Base-by-base conservation (phyloP, 140 eudicot species). In the Flaveria floridana region DNA sequence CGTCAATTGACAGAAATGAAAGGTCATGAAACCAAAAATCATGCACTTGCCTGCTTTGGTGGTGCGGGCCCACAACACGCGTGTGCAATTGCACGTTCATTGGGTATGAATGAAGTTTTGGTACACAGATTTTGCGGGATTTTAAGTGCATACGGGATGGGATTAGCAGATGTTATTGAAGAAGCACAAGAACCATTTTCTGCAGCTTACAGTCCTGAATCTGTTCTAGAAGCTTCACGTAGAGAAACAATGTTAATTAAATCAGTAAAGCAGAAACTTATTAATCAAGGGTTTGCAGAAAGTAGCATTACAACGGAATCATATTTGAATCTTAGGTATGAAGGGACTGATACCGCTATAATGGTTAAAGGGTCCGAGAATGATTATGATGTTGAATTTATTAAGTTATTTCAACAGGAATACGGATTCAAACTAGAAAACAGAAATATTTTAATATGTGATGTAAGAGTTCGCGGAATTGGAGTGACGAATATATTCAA, bases 21-120 rank as follows among this genome's bases (percentile, higher is more conserved):
- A 84, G 99, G 99, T 25, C 99, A 94, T 19, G 99, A 94, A 81
- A 94, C 99, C 61, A 88, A 81, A 75, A 94, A 87, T 77, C 99
- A 94, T 52, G 89, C 96, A 56, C 99, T 94, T 70, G 99, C 95
- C 30, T 94, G 99, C 86, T 94, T 94, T 72, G 99, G 99, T 44
- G 99, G 99, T 53, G 99, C 99, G n/a, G 99, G 99, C 23, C 99
- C 99, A n/a, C 99, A 94, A 68, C 99, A 94, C 69, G 97, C 99
- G 7, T 94, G 99, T 81, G 99, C 99, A 15, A 94, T 94, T 77
- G 97, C 99, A 9, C 80, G 99, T 66, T 89, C 99, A 18, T 76
- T 94, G 67, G 99, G 99, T 25, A 94, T 94, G 99, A 90, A 87
- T 44, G 99, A 94, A 78, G 99, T 90, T 4, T 78, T 90, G 12